Evolutionary conservation across 495 filamentous ascomycete species (phyloP).

Genomic region (Aeminium ludgeri): DNA sequence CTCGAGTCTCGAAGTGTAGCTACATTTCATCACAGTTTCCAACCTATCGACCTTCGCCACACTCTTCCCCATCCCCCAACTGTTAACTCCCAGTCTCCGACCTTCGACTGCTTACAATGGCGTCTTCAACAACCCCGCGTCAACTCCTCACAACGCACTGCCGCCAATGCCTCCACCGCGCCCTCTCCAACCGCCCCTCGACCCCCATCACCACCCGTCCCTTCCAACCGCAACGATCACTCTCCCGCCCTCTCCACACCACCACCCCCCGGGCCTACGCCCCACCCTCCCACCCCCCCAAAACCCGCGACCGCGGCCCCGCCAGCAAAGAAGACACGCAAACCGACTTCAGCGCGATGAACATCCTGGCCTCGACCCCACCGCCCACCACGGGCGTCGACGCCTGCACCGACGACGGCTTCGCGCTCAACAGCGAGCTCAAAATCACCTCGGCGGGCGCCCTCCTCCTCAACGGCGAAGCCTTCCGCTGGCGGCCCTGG

Average conservation of each 20-base stretch:
- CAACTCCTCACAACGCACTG: background rate
- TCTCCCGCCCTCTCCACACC: background rate
- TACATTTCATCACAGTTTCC: too few species aligned
- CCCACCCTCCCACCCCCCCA: constrained; percentile 1
- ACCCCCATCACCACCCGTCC: background rate
- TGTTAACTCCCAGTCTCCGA: too few species aligned
- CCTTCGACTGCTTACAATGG: too few species aligned
- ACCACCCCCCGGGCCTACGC: background rate
- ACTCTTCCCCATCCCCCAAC: too few species aligned
- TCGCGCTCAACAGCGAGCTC: constrained; percentile 62
- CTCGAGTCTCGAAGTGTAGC: too few species aligned
- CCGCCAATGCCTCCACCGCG: background rate
- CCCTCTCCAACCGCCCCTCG: too few species aligned
- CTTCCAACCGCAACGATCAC: background rate
- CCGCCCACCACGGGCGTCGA: constrained; percentile 71
- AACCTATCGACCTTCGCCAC: too few species aligned
- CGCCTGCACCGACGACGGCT: constrained; percentile 57
- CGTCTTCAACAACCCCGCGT: too few species aligned
- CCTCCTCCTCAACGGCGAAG: constrained; percentile 68
- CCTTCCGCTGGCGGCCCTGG: constrained; percentile 80
- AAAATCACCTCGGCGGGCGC: constrained; percentile 48
- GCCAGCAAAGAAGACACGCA: constrained; percentile 42
- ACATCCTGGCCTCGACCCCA: constrained; percentile 64
- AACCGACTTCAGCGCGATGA: constrained; percentile 58
- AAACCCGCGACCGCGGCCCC: constrained; percentile 40